Base-by-base conservation (phyloP, 2,329 filamentous ascomycete genomes). In the Ceratocystis cubensis region DNA sequence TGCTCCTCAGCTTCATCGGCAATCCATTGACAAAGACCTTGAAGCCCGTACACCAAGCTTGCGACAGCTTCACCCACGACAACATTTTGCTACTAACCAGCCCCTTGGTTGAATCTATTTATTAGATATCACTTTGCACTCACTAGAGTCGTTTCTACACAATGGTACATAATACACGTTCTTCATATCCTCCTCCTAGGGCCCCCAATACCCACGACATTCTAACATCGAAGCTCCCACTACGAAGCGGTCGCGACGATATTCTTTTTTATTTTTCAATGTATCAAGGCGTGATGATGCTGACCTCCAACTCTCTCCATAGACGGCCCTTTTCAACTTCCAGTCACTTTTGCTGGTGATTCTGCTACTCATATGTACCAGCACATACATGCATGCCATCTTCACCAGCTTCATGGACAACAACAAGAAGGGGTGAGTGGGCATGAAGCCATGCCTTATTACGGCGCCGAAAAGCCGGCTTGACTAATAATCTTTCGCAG, bases 311-410 rank as follows among this genome's bases (percentile, higher is more conserved):
- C 22, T 15, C 57, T 17, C 22, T 48, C 44, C 65, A 25, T 73
- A 96, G 94, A 89, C 94, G 68, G 94, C 94, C 66, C 88, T 99
- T 73, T 96, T 99, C 86, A 97, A 97, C 79, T 97, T 99, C 81
- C 91, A 96, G 77, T 96, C 91, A 68, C 88, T 97, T 71, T 84
- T 99, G 72, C 85, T 97, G 72, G 93, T 96, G 71, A 86, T 99
- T 73, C 86, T 99, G 64, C 88, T 99, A 71, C 85, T 95, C 71
- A 95, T 97, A 74, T 99, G 94, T 83, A 96, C 94, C 67, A 92
- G 89, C 76, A 86, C 94, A 69, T 97, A 99, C 78, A 84, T 91
- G 66, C 94, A 97, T 80, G 88, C 89, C 72, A 85, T 96, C 70
- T 89, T 94, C 73, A 93, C 94, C 0, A 83, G 87, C 3, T 88